Conservation (phyloP, 352 stramenopile genomes). For the Phytophthora pini region DNA sequence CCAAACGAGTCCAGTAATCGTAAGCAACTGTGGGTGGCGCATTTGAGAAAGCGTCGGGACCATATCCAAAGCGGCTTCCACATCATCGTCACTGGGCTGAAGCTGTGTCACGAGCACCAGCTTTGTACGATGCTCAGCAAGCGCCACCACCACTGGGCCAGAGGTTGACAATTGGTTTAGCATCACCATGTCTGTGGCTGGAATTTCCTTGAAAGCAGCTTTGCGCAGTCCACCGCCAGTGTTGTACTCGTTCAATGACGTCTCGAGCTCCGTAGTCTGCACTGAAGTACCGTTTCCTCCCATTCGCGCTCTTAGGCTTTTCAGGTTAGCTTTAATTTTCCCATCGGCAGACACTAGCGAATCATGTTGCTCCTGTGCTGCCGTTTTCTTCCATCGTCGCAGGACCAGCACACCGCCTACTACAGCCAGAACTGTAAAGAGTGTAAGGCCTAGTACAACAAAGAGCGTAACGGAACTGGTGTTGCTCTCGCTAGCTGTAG, state of each 20-base stretch:
- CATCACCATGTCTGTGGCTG: slow-evolving; percentile 42
- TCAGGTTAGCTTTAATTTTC: slow-evolving; percentile 58
- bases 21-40: slow-evolving; percentile 72
- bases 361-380: slow-evolving; percentile 41
- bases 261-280: slow-evolving; percentile 37
- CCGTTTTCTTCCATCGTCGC: slow-evolving; percentile 64
- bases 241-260: slow-evolving; percentile 50
- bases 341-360: slow-evolving; percentile 24
- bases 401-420: slow-evolving; percentile 64
- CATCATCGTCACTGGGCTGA: slow-evolving; percentile 57
- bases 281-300: slow-evolving; percentile 21
- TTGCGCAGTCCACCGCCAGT: slow-evolving; percentile 54
- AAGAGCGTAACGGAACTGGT: slow-evolving; percentile 37
- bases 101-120: slow-evolving; percentile 69
- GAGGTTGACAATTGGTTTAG: slow-evolving; percentile 51
- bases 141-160: slow-evolving; percentile 51
- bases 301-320: slow-evolving; percentile 40
- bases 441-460: slow-evolving; percentile 50
- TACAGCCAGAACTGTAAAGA: slow-evolving; percentile 52
- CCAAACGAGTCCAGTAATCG: slow-evolving; percentile 66
- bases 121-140: slow-evolving; percentile 53
- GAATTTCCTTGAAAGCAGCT: slow-evolving; percentile 67
- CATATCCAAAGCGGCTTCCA: slow-evolving; percentile 63
- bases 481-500: slow-evolving; percentile 32
- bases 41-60: slow-evolving; percentile 69